These are phyloP conservation scores for Dentipellis sp. DNA, from an alignment of 768 basidiomycete genomes.

Conservation along the genomic window DNA sequence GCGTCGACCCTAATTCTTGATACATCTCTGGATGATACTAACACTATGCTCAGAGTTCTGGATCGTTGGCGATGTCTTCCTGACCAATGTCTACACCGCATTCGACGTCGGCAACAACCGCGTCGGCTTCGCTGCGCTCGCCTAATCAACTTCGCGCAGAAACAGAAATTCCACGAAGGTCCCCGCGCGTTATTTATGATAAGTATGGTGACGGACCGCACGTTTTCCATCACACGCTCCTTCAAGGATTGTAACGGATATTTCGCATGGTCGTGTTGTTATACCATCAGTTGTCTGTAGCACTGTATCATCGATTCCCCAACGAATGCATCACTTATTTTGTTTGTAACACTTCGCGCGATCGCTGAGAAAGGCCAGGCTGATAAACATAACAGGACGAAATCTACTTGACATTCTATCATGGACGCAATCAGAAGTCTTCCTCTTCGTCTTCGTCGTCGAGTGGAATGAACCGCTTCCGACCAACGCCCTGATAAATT, in stretches of 20 bases:
- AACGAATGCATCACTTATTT: too few relatives aligned
- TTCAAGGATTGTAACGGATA: neutral
- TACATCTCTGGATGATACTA: neutral
- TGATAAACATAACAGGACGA: too few relatives aligned
- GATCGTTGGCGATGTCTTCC: constrained; percentile 3
- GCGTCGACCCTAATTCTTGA: neutral
- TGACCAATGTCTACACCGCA: constrained; percentile 5
- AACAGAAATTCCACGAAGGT: too few relatives aligned
- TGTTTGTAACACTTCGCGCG: too few relatives aligned
- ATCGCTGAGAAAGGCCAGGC: too few relatives aligned
- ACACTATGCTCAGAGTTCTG: neutral
- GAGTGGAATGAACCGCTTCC: constrained; percentile 21
- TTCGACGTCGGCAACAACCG: constrained; percentile 8
- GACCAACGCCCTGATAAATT: constrained; percentile 7
- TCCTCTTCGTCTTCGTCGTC: constrained; percentile 22
- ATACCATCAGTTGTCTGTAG: neutral
- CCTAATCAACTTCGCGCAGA: neutral
- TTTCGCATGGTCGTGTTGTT: neutral
- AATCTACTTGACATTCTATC: too few relatives aligned
- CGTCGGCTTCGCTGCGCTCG: constrained; percentile 7
- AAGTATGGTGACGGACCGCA: too few relatives aligned
- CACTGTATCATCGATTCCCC: too few relatives aligned
- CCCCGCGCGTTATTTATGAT: too few relatives aligned
- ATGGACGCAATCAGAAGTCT: neutral
- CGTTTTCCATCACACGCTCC: too few relatives aligned